Percentiles rank a stretch among this genome's conserved stretches.
phyloP scores from a whole-genome alignment of 805 yeast species.

The Wickerhamiella dianesei region DNA sequence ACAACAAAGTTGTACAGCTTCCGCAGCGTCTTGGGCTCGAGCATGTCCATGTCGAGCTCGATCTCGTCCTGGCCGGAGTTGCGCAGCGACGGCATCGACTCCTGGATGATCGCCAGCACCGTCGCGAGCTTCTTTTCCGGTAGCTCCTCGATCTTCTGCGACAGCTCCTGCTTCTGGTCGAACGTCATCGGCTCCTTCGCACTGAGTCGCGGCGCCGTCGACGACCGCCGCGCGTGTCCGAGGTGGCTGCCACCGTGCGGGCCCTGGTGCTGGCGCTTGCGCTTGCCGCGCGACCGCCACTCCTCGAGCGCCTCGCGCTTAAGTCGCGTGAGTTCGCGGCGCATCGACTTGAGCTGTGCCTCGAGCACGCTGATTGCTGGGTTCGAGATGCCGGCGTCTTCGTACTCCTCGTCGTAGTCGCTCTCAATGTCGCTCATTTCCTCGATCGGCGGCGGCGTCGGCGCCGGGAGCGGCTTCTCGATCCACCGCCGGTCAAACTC shows the following conservation, averaged over 20 bases:
- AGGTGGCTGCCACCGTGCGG: not conserved
- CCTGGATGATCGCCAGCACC: slow-evolving; percentile 74
- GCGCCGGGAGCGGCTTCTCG: slow-evolving; percentile 60
- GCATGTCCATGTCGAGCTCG: slow-evolving; percentile 87
- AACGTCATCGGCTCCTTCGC: slow-evolving; percentile 45
- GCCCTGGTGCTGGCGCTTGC: slow-evolving; percentile 1
- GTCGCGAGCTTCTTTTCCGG: slow-evolving; percentile 72
- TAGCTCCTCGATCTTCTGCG: slow-evolving; percentile 62
- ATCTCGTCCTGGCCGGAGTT: slow-evolving; percentile 71
- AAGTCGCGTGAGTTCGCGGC: slow-evolving; percentile 67
- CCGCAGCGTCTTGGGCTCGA: slow-evolving; percentile 70
- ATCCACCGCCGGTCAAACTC: slow-evolving; percentile 81
- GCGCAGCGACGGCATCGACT: slow-evolving; percentile 49
- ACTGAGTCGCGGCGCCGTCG: slow-evolving; percentile 6
- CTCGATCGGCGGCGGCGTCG: slow-evolving; percentile 38
- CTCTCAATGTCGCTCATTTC: slow-evolving; percentile 31
- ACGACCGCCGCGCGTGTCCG: not conserved
- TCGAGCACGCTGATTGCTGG: slow-evolving; percentile 87
- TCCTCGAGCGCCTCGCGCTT: slow-evolving; percentile 30
- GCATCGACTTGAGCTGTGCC: slow-evolving; percentile 74
- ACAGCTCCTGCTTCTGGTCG: slow-evolving; percentile 91
- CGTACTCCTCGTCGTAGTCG: slow-evolving; percentile 30
- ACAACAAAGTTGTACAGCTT: slow-evolving; percentile 77
- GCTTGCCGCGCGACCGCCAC: slow-evolving; percentile 12
- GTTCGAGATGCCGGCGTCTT: slow-evolving; percentile 50